A percentile compares a stretch with the other conserved stretches of the same genome.
Evolutionary conservation across 2,329 filamentous ascomycete genomes (phyloP).

Genomic region (Nigrospora oryzae): DNA sequence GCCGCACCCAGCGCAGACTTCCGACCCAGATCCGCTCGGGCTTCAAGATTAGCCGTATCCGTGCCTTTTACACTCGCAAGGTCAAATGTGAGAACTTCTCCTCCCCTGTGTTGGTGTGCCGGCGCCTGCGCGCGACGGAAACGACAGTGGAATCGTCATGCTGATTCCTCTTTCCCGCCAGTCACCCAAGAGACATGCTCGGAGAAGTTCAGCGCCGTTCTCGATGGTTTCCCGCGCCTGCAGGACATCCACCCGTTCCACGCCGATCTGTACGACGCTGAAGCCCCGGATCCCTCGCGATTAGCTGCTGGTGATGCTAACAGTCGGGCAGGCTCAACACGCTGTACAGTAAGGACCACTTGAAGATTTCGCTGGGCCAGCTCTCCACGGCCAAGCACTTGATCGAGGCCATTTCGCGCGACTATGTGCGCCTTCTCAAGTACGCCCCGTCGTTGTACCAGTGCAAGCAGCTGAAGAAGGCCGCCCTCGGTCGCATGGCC

Average conservation of each 20-base stretch:
- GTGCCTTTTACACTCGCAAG: constrained; percentile 90
- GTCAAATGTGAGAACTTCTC: constrained; percentile 58
- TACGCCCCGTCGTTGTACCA: constrained; percentile 96
- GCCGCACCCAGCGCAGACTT: constrained; percentile 82
- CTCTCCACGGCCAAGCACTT: constrained; percentile 92
- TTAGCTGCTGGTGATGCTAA: no score
- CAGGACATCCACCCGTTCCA: constrained; percentile 95
- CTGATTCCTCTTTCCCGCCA: no score
- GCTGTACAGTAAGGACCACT: constrained; percentile 96
- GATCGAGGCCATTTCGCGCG: constrained; percentile 90
- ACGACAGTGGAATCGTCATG: no score
- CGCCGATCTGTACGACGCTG: constrained; percentile 38
- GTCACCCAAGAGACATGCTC: constrained; percentile 90
- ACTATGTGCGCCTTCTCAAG: constrained; percentile 93
- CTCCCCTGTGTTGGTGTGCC: no score
- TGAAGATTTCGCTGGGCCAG: constrained; percentile 92
- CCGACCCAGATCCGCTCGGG: constrained; percentile 93
- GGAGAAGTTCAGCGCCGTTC: constrained; percentile 84
- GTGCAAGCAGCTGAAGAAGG: constrained; percentile 97
- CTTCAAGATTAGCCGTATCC: constrained; percentile 92
- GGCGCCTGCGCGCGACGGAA: no score
- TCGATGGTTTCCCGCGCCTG: constrained; percentile 87
- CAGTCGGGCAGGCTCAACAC: constrained; percentile 75
- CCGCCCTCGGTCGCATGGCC: constrained; percentile 94
- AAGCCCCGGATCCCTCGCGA: no score